Base-by-base conservation (phyloP, 2,329 filamentous ascomycete species). In the Aureobasidium zeae region DNA sequence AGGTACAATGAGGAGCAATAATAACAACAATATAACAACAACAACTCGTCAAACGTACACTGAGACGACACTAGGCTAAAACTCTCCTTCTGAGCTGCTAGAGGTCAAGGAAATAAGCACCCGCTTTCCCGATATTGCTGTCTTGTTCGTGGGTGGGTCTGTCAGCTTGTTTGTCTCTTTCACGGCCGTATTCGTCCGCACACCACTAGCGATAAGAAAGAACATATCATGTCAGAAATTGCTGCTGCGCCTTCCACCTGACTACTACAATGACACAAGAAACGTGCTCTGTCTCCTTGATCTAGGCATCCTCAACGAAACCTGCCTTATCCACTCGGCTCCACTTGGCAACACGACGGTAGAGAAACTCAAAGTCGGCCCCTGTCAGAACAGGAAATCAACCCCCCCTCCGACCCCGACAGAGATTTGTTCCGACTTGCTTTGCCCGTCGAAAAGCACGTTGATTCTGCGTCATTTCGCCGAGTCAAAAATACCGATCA, bases 291-390 rank as follows among this genome's bases (percentile, higher is more conserved):
- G 5, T 19, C n/a, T 21, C 5, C 10, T 12, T 21, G 15, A 28
- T 17, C 38, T 33, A 8, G 39, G 39, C 39, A 43, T 34, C 21
- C 30, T 28, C 39, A 33, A 34, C 29, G 16, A 34, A 43, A 43
- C 15, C 26, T 21, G 21, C 30, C 29, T 30, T n/a, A 29, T 29
- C 28, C 28, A 31, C 28, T 32, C 25, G 37, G 20, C 12, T 24
- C 25, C 20, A 29, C 37, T 41, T 41, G 37, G 37, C 28, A 41
- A 31, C 15, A 25, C 3, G 6, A 17, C 15, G 19, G 7, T 19
- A 9, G 13, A 31, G 26, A 15, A 41, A 41, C 37, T 32, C 8
- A 32, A 41, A 41, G 10, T 22, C 24, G 2, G 12, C 13, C 26
- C 32, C 8, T 35, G 22, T 11, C 19, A 22, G 16, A 15, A 7